phyloP scores from a whole-genome alignment of 2,329 filamentous ascomycete species.

The Thyridium curvatum region DNA sequence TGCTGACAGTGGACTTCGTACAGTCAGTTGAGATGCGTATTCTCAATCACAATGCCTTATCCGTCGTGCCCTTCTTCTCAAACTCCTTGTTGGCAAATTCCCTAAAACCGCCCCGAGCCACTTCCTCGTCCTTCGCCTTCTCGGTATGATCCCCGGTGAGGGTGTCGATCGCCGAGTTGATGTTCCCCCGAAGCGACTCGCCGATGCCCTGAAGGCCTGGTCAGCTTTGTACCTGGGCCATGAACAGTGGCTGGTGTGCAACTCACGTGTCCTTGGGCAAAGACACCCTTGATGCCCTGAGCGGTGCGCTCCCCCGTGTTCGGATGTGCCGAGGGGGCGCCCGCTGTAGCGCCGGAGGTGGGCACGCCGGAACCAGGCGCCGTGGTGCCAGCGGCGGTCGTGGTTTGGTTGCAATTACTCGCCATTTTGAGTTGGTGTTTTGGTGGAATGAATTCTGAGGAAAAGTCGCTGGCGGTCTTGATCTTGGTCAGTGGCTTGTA shows the following conservation, averaged over 20 bases:
- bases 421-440: too few relatives aligned
- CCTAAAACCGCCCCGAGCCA: conserved; percentile 3
- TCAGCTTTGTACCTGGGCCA: neutral
- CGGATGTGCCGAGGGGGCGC: neutral
- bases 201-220: neutral
- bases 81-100: conserved; percentile 2
- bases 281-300: neutral
- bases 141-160: conserved; percentile 22
- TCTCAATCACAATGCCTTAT: conserved; percentile 5
- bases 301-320: neutral
- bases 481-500: too few relatives aligned
- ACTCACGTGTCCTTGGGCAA: neutral
- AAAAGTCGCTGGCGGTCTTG: too few relatives aligned
- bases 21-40: too few relatives aligned
- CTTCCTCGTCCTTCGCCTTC: conserved; percentile 15
- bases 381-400: too few relatives aligned
- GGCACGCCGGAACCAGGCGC: too few relatives aligned
- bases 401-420: too few relatives aligned
- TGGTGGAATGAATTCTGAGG: too few relatives aligned
- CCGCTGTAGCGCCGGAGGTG: too few relatives aligned
- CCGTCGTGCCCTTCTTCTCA: conserved; percentile 3
- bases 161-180: conserved; percentile 6
- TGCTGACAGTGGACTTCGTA: too few relatives aligned
- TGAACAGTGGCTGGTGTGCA: too few relatives aligned
- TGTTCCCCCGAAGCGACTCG: conserved; percentile 4